Conservation (phyloP, 208 protist genomes). For the Trichomonas gallinae region DNA sequence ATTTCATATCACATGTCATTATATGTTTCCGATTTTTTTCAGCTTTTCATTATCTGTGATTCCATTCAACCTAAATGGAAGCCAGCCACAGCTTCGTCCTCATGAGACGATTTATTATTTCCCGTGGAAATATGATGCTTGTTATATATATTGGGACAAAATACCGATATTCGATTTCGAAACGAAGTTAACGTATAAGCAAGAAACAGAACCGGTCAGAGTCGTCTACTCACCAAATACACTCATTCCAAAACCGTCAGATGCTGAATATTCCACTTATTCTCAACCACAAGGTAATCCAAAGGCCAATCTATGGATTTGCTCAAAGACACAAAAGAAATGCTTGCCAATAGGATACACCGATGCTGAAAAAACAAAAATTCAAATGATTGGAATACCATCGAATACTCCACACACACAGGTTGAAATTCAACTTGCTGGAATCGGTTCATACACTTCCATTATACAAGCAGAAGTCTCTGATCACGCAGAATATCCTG, state of each 20-base stretch:
- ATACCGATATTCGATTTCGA: background rate
- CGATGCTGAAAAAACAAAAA: background rate
- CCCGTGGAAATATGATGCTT: background rate
- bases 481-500: background rate
- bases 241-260: background rate
- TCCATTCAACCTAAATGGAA: background rate
- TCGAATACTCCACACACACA: background rate
- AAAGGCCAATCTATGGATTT: background rate
- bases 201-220: background rate
- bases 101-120: background rate
- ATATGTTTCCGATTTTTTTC: background rate
- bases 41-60: background rate
- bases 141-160: background rate
- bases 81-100: background rate
- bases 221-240: background rate
- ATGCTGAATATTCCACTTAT: background rate
- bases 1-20: background rate
- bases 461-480: background rate
- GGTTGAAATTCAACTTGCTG: background rate
- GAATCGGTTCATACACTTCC: background rate
- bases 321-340: background rate
- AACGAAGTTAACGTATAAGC: background rate
- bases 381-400: background rate
- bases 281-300: background rate
- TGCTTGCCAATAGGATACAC: background rate